Percentiles rank a stretch among this genome's conserved stretches.
phyloP scores from a whole-genome alignment of 2,329 filamentous ascomycete species.

The Aspergillus amoenus region DNA sequence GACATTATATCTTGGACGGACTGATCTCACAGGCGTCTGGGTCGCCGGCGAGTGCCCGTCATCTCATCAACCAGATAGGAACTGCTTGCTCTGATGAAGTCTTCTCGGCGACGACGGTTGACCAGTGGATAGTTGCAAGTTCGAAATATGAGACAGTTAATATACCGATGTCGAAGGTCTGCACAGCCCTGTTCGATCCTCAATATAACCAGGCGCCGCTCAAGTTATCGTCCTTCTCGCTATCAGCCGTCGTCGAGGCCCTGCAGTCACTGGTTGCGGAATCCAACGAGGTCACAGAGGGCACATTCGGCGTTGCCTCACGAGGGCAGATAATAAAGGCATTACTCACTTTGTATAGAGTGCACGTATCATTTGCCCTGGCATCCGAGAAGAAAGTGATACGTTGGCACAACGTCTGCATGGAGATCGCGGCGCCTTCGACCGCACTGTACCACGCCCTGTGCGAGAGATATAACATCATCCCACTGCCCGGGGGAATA shows the following conservation, averaged over 20 bases:
- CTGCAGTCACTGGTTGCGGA: conserved; percentile 1
- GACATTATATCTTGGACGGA: conserved; percentile 22
- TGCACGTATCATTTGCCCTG: conserved; percentile 1
- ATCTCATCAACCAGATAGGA: conserved; percentile 20
- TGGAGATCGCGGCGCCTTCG: conserved; percentile 16
- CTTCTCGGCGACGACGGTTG: conserved; percentile 17
- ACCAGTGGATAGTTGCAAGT: conserved; percentile 19
- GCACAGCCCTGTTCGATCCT: not conserved
- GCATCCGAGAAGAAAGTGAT: conserved; percentile 4
- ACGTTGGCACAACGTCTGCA: conserved; percentile 20
- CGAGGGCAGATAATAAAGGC: not conserved
- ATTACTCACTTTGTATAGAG: not conserved
- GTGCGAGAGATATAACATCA: conserved; percentile 7
- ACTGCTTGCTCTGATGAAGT: conserved; percentile 17
- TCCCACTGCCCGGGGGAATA: not conserved
- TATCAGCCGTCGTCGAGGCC: conserved; percentile 2
- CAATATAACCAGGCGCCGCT: not conserved
- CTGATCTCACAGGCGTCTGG: conserved; percentile 22
- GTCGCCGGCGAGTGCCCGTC: conserved; percentile 18
- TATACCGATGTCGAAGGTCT: conserved; percentile 1
- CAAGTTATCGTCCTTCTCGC: not conserved
- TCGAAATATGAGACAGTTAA: not conserved
- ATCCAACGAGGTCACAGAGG: not conserved
- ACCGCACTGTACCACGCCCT: conserved; percentile 13
- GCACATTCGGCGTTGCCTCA: not conserved